Conservation (phyloP, 768 basidiomycete genomes). For the Butyriboletus loyo region DNA sequence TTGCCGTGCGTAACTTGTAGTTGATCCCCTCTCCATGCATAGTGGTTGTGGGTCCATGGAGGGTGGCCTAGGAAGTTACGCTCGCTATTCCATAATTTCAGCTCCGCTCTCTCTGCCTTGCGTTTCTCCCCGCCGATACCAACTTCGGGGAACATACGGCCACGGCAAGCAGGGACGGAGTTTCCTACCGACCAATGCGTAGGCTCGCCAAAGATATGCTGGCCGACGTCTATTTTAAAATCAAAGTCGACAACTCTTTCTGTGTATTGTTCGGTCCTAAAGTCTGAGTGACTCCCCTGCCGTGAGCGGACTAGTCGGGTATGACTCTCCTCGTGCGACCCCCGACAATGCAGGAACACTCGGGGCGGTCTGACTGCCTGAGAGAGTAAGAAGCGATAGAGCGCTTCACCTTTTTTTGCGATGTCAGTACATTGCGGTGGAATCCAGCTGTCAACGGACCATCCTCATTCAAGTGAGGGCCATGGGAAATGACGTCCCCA, state of each 20-base stretch:
- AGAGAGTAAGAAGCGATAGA: conserved; percentile 70
- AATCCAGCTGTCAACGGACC: conserved; percentile 33
- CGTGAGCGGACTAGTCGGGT: conserved; percentile 43
- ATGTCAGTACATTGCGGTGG: conserved; percentile 1
- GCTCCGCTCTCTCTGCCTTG: conserved; percentile 42
- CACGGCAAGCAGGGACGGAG: conserved; percentile 60
- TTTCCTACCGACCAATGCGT: conserved; percentile 64
- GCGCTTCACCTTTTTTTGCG: conserved; percentile 55
- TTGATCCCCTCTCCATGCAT: conserved; percentile 33
- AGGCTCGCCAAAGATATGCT: conserved; percentile 38
- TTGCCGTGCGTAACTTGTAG: conserved; percentile 20
- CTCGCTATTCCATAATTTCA: conserved; percentile 45
- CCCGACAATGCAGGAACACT: conserved; percentile 47
- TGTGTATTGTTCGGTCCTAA: conserved; percentile 48
- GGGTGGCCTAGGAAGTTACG: conserved; percentile 48
- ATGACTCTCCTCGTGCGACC: conserved; percentile 55
- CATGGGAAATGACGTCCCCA: conserved; percentile 66
- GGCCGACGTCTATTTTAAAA: conserved; percentile 57
- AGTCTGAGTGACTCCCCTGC: conserved; percentile 32
- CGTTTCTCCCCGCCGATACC: conserved; percentile 38
- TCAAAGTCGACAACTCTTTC: conserved; percentile 67
- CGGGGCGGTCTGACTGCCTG: conserved; percentile 47
- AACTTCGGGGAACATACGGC: conserved; percentile 57
- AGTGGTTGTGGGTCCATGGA: conserved; percentile 42
- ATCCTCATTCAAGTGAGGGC: conserved; percentile 63